Conservation (phyloP, 805 yeast species). For the Kluyveromyces starmeri region DNA sequence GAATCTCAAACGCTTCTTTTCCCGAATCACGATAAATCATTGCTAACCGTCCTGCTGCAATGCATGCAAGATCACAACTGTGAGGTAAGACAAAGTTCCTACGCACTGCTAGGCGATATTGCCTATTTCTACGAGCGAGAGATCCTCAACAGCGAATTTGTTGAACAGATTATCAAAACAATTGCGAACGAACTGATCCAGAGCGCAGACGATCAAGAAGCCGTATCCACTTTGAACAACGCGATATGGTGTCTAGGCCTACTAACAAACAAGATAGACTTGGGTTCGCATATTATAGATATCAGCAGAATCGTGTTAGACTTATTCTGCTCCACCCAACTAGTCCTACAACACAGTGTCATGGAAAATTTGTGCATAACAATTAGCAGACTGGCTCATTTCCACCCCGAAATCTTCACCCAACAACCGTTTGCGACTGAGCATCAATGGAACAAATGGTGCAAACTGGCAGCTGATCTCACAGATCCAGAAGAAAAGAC, state of each 20-base stretch:
- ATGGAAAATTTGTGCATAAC: constrained; percentile 85
- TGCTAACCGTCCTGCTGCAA: constrained; percentile 55
- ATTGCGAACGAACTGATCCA: constrained; percentile 60
- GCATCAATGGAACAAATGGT: constrained; percentile 55
- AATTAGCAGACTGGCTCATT: constrained; percentile 73
- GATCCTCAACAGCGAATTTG: constrained; percentile 27
- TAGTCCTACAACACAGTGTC: constrained; percentile 36
- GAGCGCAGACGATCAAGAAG: constrained; percentile 26
- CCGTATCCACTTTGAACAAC: constrained; percentile 37
- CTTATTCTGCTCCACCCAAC: constrained; percentile 19
- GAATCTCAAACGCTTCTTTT: constrained; percentile 42
- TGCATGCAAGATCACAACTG: constrained; percentile 68
- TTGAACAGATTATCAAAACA: constrained; percentile 43
- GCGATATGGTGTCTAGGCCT: constrained; percentile 95
- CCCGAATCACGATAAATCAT: constrained; percentile 28
- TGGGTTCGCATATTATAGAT: constrained; percentile 24
- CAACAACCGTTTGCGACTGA: constrained; percentile 32
- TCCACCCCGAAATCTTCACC: constrained; percentile 47
- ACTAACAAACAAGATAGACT: constrained; percentile 47
- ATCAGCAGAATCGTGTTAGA: constrained; percentile 23
- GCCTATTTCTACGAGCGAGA: constrained; percentile 47
- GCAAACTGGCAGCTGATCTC: constrained; percentile 53
- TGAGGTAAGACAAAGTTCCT: constrained; percentile 91
- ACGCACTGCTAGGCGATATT: constrained; percentile 85
- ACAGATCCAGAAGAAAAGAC: constrained; percentile 85